Evolutionary conservation across 2,329 filamentous ascomycete species (phyloP).

Genomic region (Fusarium begoniae): DNA sequence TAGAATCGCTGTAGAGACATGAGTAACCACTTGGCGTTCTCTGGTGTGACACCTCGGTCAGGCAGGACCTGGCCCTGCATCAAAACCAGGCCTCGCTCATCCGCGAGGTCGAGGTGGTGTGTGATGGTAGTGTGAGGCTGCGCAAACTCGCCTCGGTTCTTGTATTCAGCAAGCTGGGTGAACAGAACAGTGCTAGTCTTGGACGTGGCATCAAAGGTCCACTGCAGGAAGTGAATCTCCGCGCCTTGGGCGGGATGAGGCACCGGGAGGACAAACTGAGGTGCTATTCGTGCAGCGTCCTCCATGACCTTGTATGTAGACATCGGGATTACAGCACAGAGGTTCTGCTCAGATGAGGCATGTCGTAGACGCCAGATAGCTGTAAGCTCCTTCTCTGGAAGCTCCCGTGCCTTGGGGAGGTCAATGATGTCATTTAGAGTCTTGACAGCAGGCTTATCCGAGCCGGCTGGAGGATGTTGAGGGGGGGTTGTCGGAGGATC

Average conservation of each 20-base stretch:
- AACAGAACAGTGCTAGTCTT: slow-evolving; percentile 83
- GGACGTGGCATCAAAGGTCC: slow-evolving; percentile 80
- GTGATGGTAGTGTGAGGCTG: slow-evolving; percentile 94
- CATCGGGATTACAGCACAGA: slow-evolving; percentile 85
- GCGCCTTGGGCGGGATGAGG: slow-evolving; percentile 75
- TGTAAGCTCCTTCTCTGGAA: slow-evolving; percentile 84
- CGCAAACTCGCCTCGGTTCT: slow-evolving; percentile 87
- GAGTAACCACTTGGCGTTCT: slow-evolving; percentile 88
- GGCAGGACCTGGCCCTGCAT: slow-evolving; percentile 85
- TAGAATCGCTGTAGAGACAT: slow-evolving; percentile 98
- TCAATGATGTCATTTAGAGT: slow-evolving; percentile 71
- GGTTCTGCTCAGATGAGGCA: slow-evolving; percentile 73
- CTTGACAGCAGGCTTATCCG: slow-evolving; percentile 50
- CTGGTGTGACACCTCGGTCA: slow-evolving; percentile 76
- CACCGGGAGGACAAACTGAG: slow-evolving; percentile 91
- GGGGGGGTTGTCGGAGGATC: slow-evolving; percentile 9
- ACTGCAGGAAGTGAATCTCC: slow-evolving; percentile 96
- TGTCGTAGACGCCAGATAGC: slow-evolving; percentile 91
- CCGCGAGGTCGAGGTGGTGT: slow-evolving; percentile 83
- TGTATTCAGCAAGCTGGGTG: slow-evolving; percentile 93
- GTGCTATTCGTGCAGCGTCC: slow-evolving; percentile 74
- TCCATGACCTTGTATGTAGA: slow-evolving; percentile 79
- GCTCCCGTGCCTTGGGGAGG: slow-evolving; percentile 75
- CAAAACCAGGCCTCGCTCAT: slow-evolving; percentile 80
- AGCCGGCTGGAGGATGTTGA: slow-evolving; percentile 25